Base-by-base conservation (phyloP, 2,329 filamentous ascomycete genomes). In the Colletotrichum viniferum region DNA sequence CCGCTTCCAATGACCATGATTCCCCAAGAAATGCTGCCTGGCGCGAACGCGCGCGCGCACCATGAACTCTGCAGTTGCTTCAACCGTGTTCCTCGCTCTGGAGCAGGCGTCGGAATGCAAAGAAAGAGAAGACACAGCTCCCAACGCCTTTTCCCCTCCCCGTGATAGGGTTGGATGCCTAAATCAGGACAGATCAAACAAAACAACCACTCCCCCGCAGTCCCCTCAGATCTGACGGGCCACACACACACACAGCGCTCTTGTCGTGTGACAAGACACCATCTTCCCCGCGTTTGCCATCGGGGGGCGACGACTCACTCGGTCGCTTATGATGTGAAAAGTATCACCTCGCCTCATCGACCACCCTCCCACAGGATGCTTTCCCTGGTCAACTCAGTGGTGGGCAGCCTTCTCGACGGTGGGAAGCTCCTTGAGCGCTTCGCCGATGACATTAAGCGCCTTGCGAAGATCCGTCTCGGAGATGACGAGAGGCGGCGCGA, bases 401-500 rank as follows among this genome's bases (percentile, higher is more conserved):
- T 80, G 82, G 60, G 81, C 78, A 55, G 84, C 79, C 79, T 85
- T 84, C 77, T 84, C 82, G n/a, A 83, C 84, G 28, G 81, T 92
- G 4, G 96, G 96, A 69, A 99, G 89, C 85, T 98, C 96, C 79
- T 90, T 88, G 81, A 98, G 89, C 16, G 96, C 93, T 82, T 96
- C 93, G 77, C 92, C 90, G 82, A 99, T 98, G 81, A 97, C 96
- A 68, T 84, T 84, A 70, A 98, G 84, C 2, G 96, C 94, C 82
- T 92, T 91, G 79, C 92, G 90, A 78, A 99, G 93, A 86, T 99
- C 92, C 76, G 93, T 91, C 82, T 98, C 96, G 30, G 93, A 96
- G 81, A 99, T 98, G 78, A 99, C 96, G 70, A 99, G 89, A 24
- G 97, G 97, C 62, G 97, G 97, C n/a, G 97, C 97, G 77, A 99